phyloP scores from a whole-genome alignment of 441 rosid species.

The Gossypium laxum region DNA sequence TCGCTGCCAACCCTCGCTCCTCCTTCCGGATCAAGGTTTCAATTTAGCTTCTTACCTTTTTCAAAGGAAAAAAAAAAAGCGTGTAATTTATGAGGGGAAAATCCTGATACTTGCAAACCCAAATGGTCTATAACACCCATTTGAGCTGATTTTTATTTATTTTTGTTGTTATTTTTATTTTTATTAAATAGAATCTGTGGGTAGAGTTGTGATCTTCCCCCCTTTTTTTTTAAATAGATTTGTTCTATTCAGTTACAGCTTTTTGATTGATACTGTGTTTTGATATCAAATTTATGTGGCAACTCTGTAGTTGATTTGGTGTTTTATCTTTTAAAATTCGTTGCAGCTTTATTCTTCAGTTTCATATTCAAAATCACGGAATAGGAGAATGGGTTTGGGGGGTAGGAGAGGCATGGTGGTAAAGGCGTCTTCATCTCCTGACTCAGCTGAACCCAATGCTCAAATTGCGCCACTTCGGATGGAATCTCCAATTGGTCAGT shows the following conservation, averaged over 20 bases:
- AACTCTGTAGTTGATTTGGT: background rate
- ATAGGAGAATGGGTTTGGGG: slow-evolving; percentile 22
- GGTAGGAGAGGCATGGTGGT: slow-evolving; percentile 35
- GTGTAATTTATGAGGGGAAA: background rate
- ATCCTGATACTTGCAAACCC: background rate
- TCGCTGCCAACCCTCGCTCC: background rate
- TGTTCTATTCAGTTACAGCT: background rate
- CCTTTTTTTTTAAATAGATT: background rate
- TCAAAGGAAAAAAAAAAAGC: too few relatives aligned
- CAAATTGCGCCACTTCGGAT: slow-evolving; percentile 69
- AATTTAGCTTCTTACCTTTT: background rate
- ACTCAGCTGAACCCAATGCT: slow-evolving; percentile 31
- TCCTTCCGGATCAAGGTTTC: background rate
- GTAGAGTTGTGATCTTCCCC: background rate
- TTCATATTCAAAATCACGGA: slow-evolving; percentile 23
- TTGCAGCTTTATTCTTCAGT: slow-evolving; percentile 30
- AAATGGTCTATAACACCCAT: background rate
- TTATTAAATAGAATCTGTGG: background rate
- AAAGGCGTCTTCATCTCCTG: slow-evolving; percentile 44
- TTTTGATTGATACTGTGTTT: background rate
- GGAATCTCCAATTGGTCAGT: slow-evolving; percentile 77
- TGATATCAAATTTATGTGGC: background rate
- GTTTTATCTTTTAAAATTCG: background rate
- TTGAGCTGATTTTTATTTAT: background rate
- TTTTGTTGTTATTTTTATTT: background rate